Evolutionary conservation across 2,329 filamentous ascomycete genomes (phyloP), one percentile per base, ranked within the genome.

Genomic region (Ceratocystis alfenasii): DNA sequence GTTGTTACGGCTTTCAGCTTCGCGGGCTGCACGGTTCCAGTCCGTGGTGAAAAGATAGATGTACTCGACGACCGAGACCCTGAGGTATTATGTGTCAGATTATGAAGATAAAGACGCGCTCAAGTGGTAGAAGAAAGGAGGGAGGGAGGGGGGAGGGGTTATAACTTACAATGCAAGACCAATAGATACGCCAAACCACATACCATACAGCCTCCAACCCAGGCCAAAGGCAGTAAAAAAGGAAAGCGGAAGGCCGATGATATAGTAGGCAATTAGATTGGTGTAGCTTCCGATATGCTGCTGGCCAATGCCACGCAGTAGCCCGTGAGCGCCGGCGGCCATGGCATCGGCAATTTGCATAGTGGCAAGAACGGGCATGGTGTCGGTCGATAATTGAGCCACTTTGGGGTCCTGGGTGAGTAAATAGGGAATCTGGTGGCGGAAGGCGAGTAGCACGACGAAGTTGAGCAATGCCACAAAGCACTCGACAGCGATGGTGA

Each of bases 281-380:
- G 92, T 86, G 71, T 93, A 96, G 0, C 93, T 92, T 12, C 93
- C 93, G 66, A 97, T 86, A 69, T 90, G 86, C 75, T 97, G 93
- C 67, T 89, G 84, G 2, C 94, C 94, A 17, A 97, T 83, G 12
- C 93, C 93, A 53, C 94, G 83, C 33, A 97, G 80, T 48, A 96
- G 80, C 33, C 92, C 93, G 72, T 94, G 92, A 66, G 89, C 90
- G 48, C 87, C 87, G 2, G 88, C 83, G 0, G 89, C 85, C 20
- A 95, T 74, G 1, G 88, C 86, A 74, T 99, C 93, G 71, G 95
- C 92, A 28, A 96, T 81, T 74, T 97, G 92, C 80, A 96, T 95
- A 1, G 90, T 82, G 0, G 92, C 91, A 68, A 89, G 90, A 2
- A 96, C 77, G 0, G 91, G 92, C 45, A 96, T 80, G 2, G 90